Conservation (phyloP, 2,329 filamentous ascomycete species). For the Lachnellula arida region DNA sequence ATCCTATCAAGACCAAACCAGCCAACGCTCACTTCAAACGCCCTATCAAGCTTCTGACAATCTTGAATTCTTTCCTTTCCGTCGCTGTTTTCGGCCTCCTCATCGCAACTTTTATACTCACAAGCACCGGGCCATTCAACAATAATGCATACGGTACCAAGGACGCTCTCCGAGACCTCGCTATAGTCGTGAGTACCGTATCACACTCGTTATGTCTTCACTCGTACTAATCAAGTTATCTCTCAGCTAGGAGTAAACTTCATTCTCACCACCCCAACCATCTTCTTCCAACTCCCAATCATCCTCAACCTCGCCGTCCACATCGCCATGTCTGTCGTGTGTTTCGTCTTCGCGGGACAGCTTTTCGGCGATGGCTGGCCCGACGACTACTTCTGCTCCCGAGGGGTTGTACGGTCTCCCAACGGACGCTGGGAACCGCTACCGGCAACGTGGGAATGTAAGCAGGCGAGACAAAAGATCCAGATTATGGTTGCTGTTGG, state of each 20-base stretch:
- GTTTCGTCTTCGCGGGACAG: constrained; percentile 1
- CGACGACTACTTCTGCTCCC: neutral
- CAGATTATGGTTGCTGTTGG: constrained; percentile 4
- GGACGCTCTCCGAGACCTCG: neutral
- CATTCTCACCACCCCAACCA: constrained; percentile 3
- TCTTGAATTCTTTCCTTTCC: constrained; percentile 2
- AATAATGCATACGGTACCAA: neutral
- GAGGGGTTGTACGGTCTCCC: neutral
- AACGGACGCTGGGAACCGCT: neutral
- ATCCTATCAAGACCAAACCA: neutral
- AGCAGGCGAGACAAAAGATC: neutral
- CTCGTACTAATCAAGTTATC: neutral
- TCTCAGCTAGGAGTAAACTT: constrained; percentile 5
- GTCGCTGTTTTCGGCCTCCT: constrained; percentile 1
- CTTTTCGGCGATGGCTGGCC: constrained; percentile 3
- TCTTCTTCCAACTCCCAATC: constrained; percentile 7
- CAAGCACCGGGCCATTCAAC: neutral
- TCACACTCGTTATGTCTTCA: neutral
- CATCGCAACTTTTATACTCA: constrained; percentile 1
- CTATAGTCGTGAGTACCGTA: constrained; percentile 3
- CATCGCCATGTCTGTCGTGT: constrained; percentile 7
- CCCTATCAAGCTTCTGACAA: constrained; percentile 5
- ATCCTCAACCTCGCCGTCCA: constrained; percentile 3
- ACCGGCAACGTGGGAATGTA: neutral
- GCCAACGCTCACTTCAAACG: constrained; percentile 8